Base-by-base conservation (phyloP, 2,329 filamentous ascomycete genomes). In the Penicillium sp. region DNA sequence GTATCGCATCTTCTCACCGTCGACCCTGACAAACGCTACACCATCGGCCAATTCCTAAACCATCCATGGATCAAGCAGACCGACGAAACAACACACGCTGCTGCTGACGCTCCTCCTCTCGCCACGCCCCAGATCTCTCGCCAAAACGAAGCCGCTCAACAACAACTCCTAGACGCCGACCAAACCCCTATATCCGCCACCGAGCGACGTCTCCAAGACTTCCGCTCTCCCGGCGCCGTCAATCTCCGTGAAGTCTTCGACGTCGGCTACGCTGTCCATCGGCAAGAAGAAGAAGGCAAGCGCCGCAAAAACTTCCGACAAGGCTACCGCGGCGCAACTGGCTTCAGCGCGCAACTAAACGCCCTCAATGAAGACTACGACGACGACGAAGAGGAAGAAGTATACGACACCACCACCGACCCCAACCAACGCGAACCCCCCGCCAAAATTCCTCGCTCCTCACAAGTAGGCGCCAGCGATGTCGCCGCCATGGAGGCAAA, bases 161-260 rank as follows among this genome's bases (percentile, higher is more conserved):
- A 75, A 18, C 60, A 62, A 1, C 68, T 66, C 23, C 14, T 35
- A 35, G 71, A 76, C 8, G 67, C 68, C 5, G 68, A 61, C 71
- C 68, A 81, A 61, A 79, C 77, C 14, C 74, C 77, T 20, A 73
- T 71, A 8, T 68, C 69, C 4, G 79, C 80, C 16, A 68, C 72
- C 38, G 87, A 88, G 26, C 86, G 84, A 61, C 86, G 90, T 18
- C 86, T 88, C 75, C 30, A 35, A 14, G 94, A 99, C 72, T 99
- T 97, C 85, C 85, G 94, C 57, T 97, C 92, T 0, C 94, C 94
- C 0, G 94, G 92, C 51, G 92, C 91, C 2, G 88, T 99, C 74
- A 97, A 97, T 70, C 79, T 99, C 12, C 90, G 94, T 59, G 94
- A 99, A 73, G 92, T 97, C 2, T 99, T 99, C 64, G 94, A 99